Evolutionary conservation across 768 basidiomycete genomes (phyloP), one percentile per base, ranked within the genome.

Genomic region (Mycena filopes): DNA sequence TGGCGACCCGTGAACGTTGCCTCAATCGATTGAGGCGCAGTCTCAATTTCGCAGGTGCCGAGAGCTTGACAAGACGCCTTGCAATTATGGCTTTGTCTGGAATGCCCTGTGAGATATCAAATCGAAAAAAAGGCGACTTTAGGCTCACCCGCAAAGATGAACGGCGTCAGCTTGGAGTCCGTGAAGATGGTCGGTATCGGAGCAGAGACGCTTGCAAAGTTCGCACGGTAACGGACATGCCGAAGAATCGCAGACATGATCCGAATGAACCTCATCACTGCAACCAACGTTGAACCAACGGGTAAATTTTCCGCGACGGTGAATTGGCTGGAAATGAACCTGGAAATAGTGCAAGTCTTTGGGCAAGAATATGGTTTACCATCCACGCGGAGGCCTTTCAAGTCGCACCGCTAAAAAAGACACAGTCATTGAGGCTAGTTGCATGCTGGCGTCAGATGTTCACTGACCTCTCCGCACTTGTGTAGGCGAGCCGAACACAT

Each of bases 1-100:
- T 89, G 84, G 61, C 74, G 78, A 0, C 88, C 89, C 0, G 82
- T 83, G 66, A 89, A 90, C 0, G 86, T 88, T 7, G 87, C 86
- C 68, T 88, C 84, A 36, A 90, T 82, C 0, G 87, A 84, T 55
- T 85, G 83, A 0, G 89, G 89, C 0, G 82, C 77, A 0, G 83
- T 87, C 55, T 88, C 83, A 16, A 89, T 88, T 48, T 87, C 79
- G 59, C 88, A 90, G 21, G 83, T 84, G 4, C 89, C 88, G 1
- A 71, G 68, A 0, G 81, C 76, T 20, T 75, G 66, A 61, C 88
- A 90, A 3, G 76, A 41, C 0, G 78, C 72, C 16, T 69, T 51
- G 64, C 88, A 89, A 20, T 78, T 57, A 69, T 89, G 88, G 21
- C 79, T 76, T 77, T 89, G 83, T 2, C 88, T 89, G 48, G n/a